Base-by-base conservation (phyloP, 331 rosid genomes). In the Prunus yedoensis region DNA sequence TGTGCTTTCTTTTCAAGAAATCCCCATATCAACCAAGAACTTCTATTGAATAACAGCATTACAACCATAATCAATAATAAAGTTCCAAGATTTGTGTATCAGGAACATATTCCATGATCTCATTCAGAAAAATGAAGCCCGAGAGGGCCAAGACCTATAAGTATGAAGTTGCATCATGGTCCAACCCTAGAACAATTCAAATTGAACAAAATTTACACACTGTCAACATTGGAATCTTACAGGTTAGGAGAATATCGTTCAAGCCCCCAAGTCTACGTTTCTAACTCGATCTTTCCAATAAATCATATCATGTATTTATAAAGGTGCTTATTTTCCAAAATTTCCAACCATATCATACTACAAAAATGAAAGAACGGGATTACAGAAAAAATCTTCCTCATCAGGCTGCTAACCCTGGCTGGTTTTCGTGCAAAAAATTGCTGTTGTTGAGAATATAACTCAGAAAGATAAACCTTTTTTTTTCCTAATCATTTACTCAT, bases 401-500 rank as follows among this genome's bases (percentile, higher is more conserved):
- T 53, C 80, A 25, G 45, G 68, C 46, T 20, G 82, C 82, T 62
- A 72, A 49, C 28, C 73, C 21, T 16, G 76, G 69, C 61, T 62
- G 17, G 52, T 30, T 70, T 49, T 46, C 0, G 30, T 30, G 28
- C 27, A 35, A 38, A 74, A 74, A 59, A n/a, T 62, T 49, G 57
- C 66, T 13, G 79, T 60, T 65, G 41, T 18, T 8, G 17, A 62
- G 11, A 76, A 27, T 58, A 65, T 23, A 23, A 38, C 61, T 28
- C 74, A 47, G 57, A 11, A 7, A 11, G 52, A 8, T 51, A 35
- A 47, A 28, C 57, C 28, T 27, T 54, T 46, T 25, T 27, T 74
- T 79, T 38, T 6, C 43, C 43, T 6, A 38, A 52, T 79, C 81
- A 60, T 76, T 64, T 70, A 78, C 28, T 61, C 78, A 57, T 79